phyloP scores from a whole-genome alignment of 1,284 basidiomycete genomes.

The Xerocomus nothofagi region DNA sequence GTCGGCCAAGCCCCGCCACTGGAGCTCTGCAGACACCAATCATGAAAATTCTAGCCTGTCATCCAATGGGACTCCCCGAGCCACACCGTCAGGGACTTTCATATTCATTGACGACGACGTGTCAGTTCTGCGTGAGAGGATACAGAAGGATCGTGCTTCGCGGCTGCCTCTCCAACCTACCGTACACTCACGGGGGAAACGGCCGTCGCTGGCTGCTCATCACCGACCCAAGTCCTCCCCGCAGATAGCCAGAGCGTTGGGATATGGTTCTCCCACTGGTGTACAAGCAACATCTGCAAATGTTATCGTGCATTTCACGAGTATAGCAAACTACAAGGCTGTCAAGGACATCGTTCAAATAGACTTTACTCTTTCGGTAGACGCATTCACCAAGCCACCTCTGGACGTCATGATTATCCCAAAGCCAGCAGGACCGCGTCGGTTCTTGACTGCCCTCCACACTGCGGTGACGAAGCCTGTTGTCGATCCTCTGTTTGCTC shows the following conservation, averaged over 20 bases:
- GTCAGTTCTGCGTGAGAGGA: constrained; percentile 65
- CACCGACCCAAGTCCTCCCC: constrained; percentile 79
- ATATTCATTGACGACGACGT: constrained; percentile 91
- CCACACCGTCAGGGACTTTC: constrained; percentile 49
- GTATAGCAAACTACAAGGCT: constrained; percentile 82
- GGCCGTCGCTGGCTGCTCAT: constrained; percentile 68
- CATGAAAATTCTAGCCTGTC: constrained; percentile 19
- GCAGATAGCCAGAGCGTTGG: constrained; percentile 63
- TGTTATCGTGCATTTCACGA: constrained; percentile 88
- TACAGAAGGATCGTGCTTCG: constrained; percentile 58
- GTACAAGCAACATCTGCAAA: constrained; percentile 38
- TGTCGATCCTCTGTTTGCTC: constrained; percentile 86
- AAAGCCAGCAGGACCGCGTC: constrained; percentile 90
- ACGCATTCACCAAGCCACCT: constrained; percentile 37
- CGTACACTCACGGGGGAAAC: constrained; percentile 52
- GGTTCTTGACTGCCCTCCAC: constrained; percentile 86
- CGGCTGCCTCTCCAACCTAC: constrained; percentile 51
- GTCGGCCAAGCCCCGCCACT: constrained; percentile 25
- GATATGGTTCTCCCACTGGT: constrained; percentile 33
- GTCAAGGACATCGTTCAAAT: constrained; percentile 85
- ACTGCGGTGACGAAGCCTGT: constrained; percentile 82
- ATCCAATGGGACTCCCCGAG: constrained; percentile 26
- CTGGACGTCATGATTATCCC: constrained; percentile 94
- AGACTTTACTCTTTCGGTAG: constrained; percentile 49
- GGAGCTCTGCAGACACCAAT: constrained; percentile 19